Conservation (phyloP, 2,329 filamentous ascomycete genomes). For the Epichloe sp. region DNA sequence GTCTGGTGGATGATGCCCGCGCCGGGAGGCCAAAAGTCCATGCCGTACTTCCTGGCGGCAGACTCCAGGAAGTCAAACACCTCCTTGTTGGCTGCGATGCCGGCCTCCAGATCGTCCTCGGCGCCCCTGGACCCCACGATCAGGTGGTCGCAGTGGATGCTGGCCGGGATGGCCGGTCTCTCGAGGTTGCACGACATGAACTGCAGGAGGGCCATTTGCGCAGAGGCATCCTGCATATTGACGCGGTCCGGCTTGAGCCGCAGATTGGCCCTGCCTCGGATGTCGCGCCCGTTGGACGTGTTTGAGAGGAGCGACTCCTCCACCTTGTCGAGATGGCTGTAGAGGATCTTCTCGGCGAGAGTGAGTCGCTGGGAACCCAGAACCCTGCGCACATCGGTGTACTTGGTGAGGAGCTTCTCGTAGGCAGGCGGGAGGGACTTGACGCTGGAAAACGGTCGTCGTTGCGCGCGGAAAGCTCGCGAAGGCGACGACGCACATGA, state of each 20-base stretch:
- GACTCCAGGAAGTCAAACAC: constrained; percentile 96
- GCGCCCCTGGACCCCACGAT: constrained; percentile 92
- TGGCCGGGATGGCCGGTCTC: constrained; percentile 83
- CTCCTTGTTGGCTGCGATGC: constrained; percentile 86
- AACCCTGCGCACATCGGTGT: constrained; percentile 61
- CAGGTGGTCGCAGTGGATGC: constrained; percentile 98
- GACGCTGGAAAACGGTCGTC: constrained; percentile 25
- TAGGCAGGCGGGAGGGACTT: constrained; percentile 55
- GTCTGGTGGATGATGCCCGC: constrained; percentile 97
- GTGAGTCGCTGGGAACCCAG: constrained; percentile 60
- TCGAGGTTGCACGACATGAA: constrained; percentile 96
- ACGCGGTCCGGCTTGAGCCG: constrained; percentile 96
- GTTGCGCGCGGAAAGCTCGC: constrained; percentile 9
- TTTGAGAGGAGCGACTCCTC: constrained; percentile 76
- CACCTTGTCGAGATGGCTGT: constrained; percentile 81
- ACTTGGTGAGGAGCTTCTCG: constrained; percentile 63
- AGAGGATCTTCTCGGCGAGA: constrained; percentile 94
- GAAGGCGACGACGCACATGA: constrained; percentile 1
- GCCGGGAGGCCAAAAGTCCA: constrained; percentile 91
- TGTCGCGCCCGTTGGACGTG: constrained; percentile 70
- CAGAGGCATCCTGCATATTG: constrained; percentile 97
- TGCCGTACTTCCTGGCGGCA: constrained; percentile 78
- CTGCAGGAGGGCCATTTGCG: constrained; percentile 95
- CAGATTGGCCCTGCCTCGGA: constrained; percentile 81
- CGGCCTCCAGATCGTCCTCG: constrained; percentile 68